phyloP scores from a whole-genome alignment of 306 rosid species.

The Lotus japonicus region DNA sequence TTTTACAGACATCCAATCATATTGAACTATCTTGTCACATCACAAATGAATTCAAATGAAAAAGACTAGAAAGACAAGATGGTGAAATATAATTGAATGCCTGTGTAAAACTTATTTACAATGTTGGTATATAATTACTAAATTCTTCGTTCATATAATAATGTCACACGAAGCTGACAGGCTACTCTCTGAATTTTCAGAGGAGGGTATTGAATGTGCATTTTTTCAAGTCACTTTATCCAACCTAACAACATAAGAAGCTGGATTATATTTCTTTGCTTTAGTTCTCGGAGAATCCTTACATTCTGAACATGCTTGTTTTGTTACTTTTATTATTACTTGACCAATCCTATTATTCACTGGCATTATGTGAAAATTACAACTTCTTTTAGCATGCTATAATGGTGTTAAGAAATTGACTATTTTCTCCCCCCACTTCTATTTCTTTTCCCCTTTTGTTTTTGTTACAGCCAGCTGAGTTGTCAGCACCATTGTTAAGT shows the following conservation, averaged over 20 bases:
- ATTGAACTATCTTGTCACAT: too few relatives aligned
- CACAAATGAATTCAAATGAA: too few relatives aligned
- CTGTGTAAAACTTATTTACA: too few relatives aligned
- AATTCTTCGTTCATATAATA: too few relatives aligned
- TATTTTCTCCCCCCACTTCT: background rate
- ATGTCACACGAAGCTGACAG: background rate
- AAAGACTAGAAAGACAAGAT: too few relatives aligned
- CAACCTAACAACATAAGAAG: background rate
- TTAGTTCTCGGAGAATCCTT: background rate
- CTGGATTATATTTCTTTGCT: background rate
- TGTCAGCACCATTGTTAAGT: slow-evolving; percentile 40
- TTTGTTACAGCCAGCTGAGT: slow-evolving; percentile 62
- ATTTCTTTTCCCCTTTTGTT: background rate
- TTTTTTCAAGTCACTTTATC: slow-evolving; percentile 2
- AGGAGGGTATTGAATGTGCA: background rate
- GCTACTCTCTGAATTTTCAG: background rate
- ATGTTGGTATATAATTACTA: too few relatives aligned
- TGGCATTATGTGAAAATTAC: background rate
- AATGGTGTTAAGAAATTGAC: background rate
- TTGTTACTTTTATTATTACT: background rate
- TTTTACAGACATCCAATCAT: too few relatives aligned
- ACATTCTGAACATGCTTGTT: background rate
- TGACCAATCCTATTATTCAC: background rate
- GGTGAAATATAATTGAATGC: too few relatives aligned
- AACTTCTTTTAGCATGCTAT: background rate